Base-by-base conservation (phyloP, 2,329 filamentous ascomycete genomes). In the Pseudohalonectria lignicola region DNA sequence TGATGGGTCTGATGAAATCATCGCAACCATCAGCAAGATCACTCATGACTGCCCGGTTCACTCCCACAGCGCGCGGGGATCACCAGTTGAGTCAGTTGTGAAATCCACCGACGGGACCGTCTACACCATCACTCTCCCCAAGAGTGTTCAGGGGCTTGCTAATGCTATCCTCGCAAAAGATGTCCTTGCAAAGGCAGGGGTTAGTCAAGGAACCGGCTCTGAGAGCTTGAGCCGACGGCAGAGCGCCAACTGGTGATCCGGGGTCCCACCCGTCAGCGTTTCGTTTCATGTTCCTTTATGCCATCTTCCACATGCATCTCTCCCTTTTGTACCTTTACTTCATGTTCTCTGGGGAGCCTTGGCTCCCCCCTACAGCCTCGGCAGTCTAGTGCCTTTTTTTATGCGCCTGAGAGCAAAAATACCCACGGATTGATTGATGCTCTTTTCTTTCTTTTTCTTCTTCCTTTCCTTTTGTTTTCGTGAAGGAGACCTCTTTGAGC, bases 1-100 rank as follows among this genome's bases (percentile, higher is more conserved):
- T n/a, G n/a, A n/a, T n/a, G n/a, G n/a, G n/a, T n/a, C n/a, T 19
- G 32, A 34, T 13, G 32, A 34, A 19, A 34, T 34, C 17, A 23
- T 34, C 4, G 32, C 32, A 3, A 34, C 32, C 17, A 34, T 34
- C 19, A 34, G 32, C 19, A 17, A 19, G 6, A 34, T 34, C 32
- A 21, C 19, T 13, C 17, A 23, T 10, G 32, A 13, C 13, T 34
- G 32, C 13, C 32, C 32, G 4, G 19, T 21, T 9, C 32, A 34
- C 19, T 21, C 32, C n/a, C 12, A 7, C 29, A 31, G 13, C 16
- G 31, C 16, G 11, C 16, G 31, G n/a, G n/a, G n/a, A n/a, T n/a
- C n/a, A n/a, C n/a, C n/a, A n/a, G n/a, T n/a, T 6, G 32, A n/a
- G 2, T 18, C 32, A 2, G 17, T 34, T 6, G 19, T 34, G 10